A percentile compares a stretch with the other conserved stretches of the same genome.
Conservation (phyloP, 169 alveolate genomes). For the Plasmodium gallinaceum region DNA sequence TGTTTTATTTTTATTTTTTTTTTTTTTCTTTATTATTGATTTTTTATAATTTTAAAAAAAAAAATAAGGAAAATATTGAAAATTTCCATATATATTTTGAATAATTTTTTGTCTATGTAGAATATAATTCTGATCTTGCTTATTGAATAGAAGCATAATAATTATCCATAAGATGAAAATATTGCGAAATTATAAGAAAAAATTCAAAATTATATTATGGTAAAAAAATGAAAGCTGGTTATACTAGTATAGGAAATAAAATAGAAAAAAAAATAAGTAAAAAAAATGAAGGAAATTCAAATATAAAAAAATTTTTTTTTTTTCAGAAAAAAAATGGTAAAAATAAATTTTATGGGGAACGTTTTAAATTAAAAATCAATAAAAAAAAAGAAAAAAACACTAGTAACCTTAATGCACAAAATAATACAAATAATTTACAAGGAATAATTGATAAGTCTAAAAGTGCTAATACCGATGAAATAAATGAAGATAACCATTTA, state of each 20-base stretch:
- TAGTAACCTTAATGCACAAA: not conserved
- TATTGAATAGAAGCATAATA: not conserved
- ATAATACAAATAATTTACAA: not conserved
- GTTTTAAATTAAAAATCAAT: slow-evolving; percentile 9
- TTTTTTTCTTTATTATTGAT: not conserved
- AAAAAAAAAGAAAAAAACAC: not conserved
- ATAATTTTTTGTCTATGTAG: not conserved
- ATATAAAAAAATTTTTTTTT: not conserved
- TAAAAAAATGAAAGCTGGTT: not conserved
- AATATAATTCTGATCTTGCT: not conserved
- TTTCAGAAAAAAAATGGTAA: not conserved
- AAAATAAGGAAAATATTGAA: not conserved
- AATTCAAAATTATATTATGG: not conserved
- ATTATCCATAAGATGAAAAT: not conserved
- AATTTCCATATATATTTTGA: not conserved
- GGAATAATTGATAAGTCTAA: not conserved
- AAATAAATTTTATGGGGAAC: not conserved
- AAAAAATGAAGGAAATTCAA: not conserved
- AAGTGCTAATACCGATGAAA: slow-evolving; percentile 1
- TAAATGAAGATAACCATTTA: not conserved
- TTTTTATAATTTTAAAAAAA: not conserved
- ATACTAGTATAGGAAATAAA: not conserved
- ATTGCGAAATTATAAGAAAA: not conserved
- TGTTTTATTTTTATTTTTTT: not conserved
- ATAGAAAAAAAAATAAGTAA: slow-evolving; percentile 5